phyloP scores from a whole-genome alignment of 2,329 filamentous ascomycete species.

The Ceratocystis variospora region DNA sequence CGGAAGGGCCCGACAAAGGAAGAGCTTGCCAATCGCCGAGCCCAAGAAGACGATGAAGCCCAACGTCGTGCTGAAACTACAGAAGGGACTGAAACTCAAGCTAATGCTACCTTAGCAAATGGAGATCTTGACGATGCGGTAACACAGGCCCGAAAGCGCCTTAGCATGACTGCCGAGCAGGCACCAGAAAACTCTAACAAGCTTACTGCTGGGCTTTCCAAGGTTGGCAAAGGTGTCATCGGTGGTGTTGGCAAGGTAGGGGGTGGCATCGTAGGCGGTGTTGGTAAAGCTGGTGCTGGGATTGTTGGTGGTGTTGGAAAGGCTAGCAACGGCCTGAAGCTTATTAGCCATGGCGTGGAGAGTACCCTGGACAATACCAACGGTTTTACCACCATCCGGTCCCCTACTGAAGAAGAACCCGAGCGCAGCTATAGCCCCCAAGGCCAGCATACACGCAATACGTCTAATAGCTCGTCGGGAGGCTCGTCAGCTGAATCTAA shows the following conservation, averaged over 20 bases:
- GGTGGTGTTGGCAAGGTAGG: slow-evolving; percentile 16
- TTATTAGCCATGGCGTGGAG: slow-evolving; percentile 37
- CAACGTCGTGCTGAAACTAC: slow-evolving; percentile 36
- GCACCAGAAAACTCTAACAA: slow-evolving; percentile 25
- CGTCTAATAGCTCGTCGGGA: neutral
- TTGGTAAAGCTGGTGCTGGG: slow-evolving; percentile 26
- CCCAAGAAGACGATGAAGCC: slow-evolving; percentile 37
- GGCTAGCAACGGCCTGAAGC: slow-evolving; percentile 35
- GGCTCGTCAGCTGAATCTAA: slow-evolving; percentile 12
- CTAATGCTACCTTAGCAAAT: slow-evolving; percentile 37
- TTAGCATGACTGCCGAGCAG: slow-evolving; percentile 8
- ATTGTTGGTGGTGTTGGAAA: slow-evolving; percentile 29
- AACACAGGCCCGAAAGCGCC: slow-evolving; percentile 25
- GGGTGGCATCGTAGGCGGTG: slow-evolving; percentile 13
- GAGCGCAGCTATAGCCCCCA: slow-evolving; percentile 20
- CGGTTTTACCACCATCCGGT: slow-evolving; percentile 33
- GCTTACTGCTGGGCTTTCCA: slow-evolving; percentile 27
- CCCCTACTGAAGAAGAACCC: neutral
- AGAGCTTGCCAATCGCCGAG: slow-evolving; percentile 35
- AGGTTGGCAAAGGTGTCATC: slow-evolving; percentile 15
- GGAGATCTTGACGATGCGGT: slow-evolving; percentile 37
- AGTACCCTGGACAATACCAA: slow-evolving; percentile 41
- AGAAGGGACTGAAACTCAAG: slow-evolving; percentile 33
- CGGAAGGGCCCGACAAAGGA: slow-evolving; percentile 38
- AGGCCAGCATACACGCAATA: slow-evolving; percentile 12